phyloP scores from a whole-genome alignment of 306 rosid genomes.

The Prunus fruticosa region DNA sequence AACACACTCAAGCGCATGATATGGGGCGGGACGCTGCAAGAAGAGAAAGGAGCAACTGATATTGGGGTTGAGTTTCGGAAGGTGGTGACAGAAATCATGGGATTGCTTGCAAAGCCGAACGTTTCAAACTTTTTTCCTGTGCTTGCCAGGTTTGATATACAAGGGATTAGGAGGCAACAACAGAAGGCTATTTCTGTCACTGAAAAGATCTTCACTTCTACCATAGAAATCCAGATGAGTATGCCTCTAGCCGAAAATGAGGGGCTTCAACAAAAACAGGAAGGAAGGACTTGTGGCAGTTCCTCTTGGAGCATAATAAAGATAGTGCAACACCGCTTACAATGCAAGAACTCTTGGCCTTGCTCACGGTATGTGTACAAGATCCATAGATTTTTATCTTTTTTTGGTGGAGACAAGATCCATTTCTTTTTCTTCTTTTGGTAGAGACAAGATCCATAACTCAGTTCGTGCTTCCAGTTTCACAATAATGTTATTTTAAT shows the following conservation, averaged over 20 bases:
- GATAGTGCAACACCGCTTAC: conserved; percentile 13
- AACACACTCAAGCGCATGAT: conserved; percentile 10
- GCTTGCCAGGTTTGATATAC: conserved; percentile 31
- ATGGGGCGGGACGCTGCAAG: conserved; percentile 18
- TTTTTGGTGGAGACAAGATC: too few relatives aligned
- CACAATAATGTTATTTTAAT: too few relatives aligned
- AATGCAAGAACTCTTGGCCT: conserved; percentile 25
- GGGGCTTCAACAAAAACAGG: not conserved
- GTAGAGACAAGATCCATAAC: too few relatives aligned
- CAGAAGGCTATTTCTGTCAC: not conserved
- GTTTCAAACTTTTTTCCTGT: conserved; percentile 30
- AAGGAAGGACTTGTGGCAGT: conserved; percentile 24
- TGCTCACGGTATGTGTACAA: conserved; percentile 24
- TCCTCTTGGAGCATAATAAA: conserved; percentile 20
- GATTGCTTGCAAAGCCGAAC: conserved; percentile 18
- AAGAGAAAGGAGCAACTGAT: not conserved
- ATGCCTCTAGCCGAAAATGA: not conserved
- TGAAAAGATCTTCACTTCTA: conserved; percentile 11
- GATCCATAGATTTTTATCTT: not conserved
- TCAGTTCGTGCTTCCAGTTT: too few relatives aligned
- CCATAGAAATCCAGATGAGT: conserved; percentile 9
- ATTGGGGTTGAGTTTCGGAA: conserved; percentile 4
- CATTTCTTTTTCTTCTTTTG: too few relatives aligned
- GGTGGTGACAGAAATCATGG: conserved; percentile 1
- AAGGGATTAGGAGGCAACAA: conserved; percentile 26